Evolutionary conservation across 495 filamentous ascomycete genomes (phyloP), one percentile per base, ranked within the genome.

Genomic region (Neurospora discreta): DNA sequence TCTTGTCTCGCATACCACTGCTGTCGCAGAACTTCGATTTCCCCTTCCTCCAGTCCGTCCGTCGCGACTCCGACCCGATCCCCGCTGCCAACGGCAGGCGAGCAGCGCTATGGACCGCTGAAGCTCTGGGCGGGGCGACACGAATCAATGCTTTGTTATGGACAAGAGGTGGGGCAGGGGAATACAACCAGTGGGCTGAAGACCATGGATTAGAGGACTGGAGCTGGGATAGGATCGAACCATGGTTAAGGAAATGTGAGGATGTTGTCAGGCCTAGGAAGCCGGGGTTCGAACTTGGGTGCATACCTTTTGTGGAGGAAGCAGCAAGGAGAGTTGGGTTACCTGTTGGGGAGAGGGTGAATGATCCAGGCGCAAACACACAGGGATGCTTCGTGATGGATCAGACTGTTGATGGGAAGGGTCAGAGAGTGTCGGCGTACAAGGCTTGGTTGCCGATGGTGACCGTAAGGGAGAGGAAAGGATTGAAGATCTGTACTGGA

Each of bases 111-210:
- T 80, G 72, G 76, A 44, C 73, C 9, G 76, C 69, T 23, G 77
- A 79, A 7, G 77, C 65, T 16, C 20, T 80, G 10, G 78, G 78
- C 36, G 78, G 78, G 11, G 67, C 70, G 8, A 69, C 74, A 13
- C 74, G 78, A 18, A 75, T 80, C 70, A 80, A 79, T 43, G 78
- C 44, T 13, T 72, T 75, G 73, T 39, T 80, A 1, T 70, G 74
- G 30, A 80, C 78, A 1, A 73, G 78, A 3, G 76, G 77, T 2
- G n/a, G 43, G 9, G 75, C 78, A 1, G 76, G 70, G 7, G 74
- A 72, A 3, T 80, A 79, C 68, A 71, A 73, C 46, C 43, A 40
- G 30, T 79, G 77, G 77, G 68, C 78, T 0, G 72, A 73, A n/a
- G 68, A 69, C 9, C 73, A 73, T 68, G 78, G 75, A 3, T 68